Evolutionary conservation across 768 basidiomycete species (phyloP).

Genomic region (Lactifluus piperatus): DNA sequence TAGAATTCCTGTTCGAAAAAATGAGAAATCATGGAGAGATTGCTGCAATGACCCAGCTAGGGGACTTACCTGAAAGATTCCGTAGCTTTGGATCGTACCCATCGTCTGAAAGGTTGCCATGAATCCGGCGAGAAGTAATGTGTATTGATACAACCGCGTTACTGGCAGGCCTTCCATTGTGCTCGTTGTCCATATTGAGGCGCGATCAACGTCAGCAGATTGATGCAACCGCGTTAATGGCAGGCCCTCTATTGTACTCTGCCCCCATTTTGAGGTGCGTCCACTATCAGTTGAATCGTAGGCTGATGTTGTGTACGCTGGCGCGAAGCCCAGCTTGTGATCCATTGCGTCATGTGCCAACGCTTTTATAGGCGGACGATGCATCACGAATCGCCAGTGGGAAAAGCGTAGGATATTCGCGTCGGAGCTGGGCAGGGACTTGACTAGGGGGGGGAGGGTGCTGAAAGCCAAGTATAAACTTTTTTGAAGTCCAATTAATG

Average conservation of each 20-base stretch:
- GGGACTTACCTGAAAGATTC: conserved; percentile 34
- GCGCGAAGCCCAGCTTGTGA: background rate
- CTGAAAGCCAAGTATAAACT: background rate
- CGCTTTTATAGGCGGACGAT: background rate
- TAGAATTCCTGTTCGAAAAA: conserved; percentile 33
- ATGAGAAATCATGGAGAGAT: background rate
- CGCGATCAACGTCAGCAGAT: background rate
- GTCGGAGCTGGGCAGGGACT: background rate
- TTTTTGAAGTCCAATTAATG: background rate
- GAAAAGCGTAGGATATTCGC: background rate
- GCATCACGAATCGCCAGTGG: background rate
- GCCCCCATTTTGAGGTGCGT: background rate
- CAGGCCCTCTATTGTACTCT: background rate
- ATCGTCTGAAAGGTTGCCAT: conserved; percentile 39
- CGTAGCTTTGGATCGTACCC: conserved; percentile 35
- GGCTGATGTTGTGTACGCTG: background rate
- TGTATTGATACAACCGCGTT: conserved; percentile 29
- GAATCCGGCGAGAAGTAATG: conserved; percentile 34
- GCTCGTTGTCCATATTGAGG: background rate
- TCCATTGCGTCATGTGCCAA: background rate
- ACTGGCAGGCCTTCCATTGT: conserved; percentile 18
- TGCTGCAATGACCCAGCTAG: background rate
- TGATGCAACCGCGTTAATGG: too few species aligned
- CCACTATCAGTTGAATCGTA: background rate
- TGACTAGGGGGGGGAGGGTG: background rate